Conservation (phyloP, 1,284 basidiomycete species). For the Fomitopsis schrenkii region DNA sequence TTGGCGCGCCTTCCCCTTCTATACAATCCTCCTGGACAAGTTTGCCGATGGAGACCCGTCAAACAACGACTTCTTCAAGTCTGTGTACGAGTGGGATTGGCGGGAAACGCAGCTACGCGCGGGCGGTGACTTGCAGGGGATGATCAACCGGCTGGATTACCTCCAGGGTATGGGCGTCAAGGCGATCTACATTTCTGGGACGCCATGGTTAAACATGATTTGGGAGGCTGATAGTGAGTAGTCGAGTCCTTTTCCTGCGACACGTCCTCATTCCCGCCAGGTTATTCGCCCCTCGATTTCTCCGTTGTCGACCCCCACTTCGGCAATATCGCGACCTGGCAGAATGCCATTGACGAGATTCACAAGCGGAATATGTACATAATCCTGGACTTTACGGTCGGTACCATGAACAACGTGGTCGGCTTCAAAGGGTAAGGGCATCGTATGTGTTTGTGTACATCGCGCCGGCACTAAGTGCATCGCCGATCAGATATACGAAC, state of each 20-base stretch:
- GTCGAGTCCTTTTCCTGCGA: slow-evolving; percentile 1
- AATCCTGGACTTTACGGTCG: slow-evolving; percentile 90
- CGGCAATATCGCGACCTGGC: slow-evolving; percentile 81
- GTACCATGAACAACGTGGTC: slow-evolving; percentile 85
- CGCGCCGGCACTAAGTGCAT: not conserved
- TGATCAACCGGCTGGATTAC: slow-evolving; percentile 77
- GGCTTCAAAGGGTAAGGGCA: slow-evolving; percentile 70
- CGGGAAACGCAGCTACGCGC: slow-evolving; percentile 84
- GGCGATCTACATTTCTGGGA: slow-evolving; percentile 86
- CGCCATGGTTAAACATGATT: slow-evolving; percentile 89
- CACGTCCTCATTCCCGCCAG: slow-evolving; percentile 32
- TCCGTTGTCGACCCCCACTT: slow-evolving; percentile 87
- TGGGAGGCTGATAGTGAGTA: slow-evolving; percentile 91
- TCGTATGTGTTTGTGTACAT: not conserved
- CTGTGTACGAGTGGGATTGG: slow-evolving; percentile 80
- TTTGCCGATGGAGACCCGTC: slow-evolving; percentile 88
- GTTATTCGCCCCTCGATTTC: slow-evolving; percentile 91
- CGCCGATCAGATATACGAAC: slow-evolving; percentile 61
- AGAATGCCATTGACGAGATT: slow-evolving; percentile 65
- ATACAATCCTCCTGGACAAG: slow-evolving; percentile 87
- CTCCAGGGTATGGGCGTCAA: slow-evolving; percentile 83
- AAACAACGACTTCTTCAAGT: slow-evolving; percentile 85
- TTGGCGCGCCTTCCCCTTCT: slow-evolving; percentile 82
- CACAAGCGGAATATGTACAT: slow-evolving; percentile 84
- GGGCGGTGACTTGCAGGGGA: slow-evolving; percentile 82